A percentile compares a stretch with the other conserved stretches of the same genome.
These are phyloP conservation scores for Xylaria acuta DNA, from an alignment of 495 filamentous ascomycete genomes.

Conservation along the genomic window DNA sequence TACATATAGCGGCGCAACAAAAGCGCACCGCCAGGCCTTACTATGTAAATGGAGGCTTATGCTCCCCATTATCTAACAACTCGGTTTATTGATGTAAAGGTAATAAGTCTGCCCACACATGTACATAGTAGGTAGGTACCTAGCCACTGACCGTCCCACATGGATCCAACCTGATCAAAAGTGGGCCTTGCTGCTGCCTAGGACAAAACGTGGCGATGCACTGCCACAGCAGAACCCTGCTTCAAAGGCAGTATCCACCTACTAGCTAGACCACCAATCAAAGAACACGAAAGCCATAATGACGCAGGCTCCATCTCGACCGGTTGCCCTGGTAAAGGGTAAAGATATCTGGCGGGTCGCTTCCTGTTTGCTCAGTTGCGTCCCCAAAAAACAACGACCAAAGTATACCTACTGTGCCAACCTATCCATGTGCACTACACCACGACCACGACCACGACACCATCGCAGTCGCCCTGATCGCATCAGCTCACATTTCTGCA, in stretches of 20 bases:
- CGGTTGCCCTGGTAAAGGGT: conserved; percentile 23
- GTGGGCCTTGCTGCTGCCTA: neutral
- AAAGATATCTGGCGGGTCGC: conserved; percentile 1
- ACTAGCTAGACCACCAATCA: neutral
- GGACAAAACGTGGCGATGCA: neutral
- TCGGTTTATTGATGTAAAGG: no score
- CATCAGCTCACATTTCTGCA: neutral
- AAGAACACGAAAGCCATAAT: conserved; percentile 5
- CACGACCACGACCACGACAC: neutral
- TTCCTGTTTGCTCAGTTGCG: neutral
- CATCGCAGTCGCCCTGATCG: conserved; percentile 2
- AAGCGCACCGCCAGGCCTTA: no score
- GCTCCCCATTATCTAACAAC: no score
- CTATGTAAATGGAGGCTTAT: no score
- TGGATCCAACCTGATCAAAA: no score
- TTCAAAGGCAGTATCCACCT: neutral
- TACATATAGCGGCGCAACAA: no score
- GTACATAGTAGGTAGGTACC: no score
- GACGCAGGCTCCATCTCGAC: conserved; percentile 2
- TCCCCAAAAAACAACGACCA: conserved; percentile 13
- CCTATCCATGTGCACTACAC: neutral
- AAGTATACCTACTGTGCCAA: neutral
- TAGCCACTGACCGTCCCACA: no score
- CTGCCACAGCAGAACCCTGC: neutral
- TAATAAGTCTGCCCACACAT: no score